phyloP scores from a whole-genome alignment of 805 yeast species.

The Cyberlindnera maritima region DNA sequence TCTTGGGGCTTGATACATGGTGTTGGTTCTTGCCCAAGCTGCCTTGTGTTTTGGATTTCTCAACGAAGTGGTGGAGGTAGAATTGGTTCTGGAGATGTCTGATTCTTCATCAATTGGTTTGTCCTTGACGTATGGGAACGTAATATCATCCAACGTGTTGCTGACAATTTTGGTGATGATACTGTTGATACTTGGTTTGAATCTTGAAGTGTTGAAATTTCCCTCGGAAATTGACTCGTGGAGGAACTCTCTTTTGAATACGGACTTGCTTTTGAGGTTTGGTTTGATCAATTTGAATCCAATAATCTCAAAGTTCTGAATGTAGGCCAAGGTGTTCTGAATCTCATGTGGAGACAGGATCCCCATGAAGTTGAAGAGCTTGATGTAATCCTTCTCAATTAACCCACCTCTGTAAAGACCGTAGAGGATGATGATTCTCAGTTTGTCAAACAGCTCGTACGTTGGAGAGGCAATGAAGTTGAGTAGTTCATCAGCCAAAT shows the following conservation, averaged over 20 bases:
- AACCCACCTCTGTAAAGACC: constrained; percentile 82
- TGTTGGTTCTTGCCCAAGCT: constrained; percentile 61
- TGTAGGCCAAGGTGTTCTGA: constrained; percentile 47
- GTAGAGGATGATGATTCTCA: constrained; percentile 72
- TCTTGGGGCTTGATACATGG: constrained; percentile 37
- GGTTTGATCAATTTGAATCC: constrained; percentile 56
- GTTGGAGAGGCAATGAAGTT: constrained; percentile 47
- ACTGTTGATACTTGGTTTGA: constrained; percentile 65
- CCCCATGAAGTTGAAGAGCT: constrained; percentile 58
- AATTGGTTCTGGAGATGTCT: constrained; percentile 30
- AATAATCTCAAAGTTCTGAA: constrained; percentile 54
- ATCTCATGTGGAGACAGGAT: constrained; percentile 37
- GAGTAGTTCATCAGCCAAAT: constrained; percentile 61
- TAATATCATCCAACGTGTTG: constrained; percentile 51
- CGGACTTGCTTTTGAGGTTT: constrained; percentile 37
- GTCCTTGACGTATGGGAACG: constrained; percentile 74
- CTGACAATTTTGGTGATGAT: constrained; percentile 50
- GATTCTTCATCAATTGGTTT: constrained; percentile 54
- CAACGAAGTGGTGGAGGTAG: constrained; percentile 47
- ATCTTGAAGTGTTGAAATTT: constrained; percentile 63
- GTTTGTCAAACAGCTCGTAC: constrained; percentile 60
- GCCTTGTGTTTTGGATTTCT: constrained; percentile 73
- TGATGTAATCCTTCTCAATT: constrained; percentile 66
- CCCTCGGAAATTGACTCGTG: constrained; percentile 47
- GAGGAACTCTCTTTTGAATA: constrained; percentile 45